Conservation (phyloP, 768 basidiomycete genomes). For the Tubosaeta sp. region DNA sequence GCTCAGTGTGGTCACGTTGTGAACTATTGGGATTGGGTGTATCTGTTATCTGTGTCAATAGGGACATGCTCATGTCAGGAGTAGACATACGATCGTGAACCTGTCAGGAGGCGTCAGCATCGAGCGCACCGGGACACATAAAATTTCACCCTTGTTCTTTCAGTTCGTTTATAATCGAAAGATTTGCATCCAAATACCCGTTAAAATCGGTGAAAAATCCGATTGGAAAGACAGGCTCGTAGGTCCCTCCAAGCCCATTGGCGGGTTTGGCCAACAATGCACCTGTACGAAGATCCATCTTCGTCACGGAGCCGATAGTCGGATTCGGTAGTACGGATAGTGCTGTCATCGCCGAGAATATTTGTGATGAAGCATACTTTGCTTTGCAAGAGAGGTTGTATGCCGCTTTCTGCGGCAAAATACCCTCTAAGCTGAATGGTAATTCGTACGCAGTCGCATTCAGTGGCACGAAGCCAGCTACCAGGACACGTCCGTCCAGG, state of each 20-base stretch:
- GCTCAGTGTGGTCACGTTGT: constrained; percentile 53
- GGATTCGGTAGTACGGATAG: constrained; percentile 50
- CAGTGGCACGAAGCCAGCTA: constrained; percentile 43
- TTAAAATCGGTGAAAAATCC: constrained; percentile 44
- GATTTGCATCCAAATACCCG: constrained; percentile 20
- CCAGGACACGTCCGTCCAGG: constrained; percentile 41
- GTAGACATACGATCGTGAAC: constrained; percentile 31
- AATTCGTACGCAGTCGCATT: constrained; percentile 49
- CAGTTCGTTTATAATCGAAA: constrained; percentile 29
- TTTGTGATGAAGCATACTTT: constrained; percentile 34
- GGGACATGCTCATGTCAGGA: not conserved
- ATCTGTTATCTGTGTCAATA: constrained; percentile 35
- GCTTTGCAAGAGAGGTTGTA: constrained; percentile 30
- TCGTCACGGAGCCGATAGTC: constrained; percentile 53
- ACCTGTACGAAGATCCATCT: constrained; percentile 46
- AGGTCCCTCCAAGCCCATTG: constrained; percentile 45
- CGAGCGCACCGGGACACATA: not conserved
- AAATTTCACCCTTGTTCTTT: constrained; percentile 28
- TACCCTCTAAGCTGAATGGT: constrained; percentile 43
- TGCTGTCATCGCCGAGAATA: constrained; percentile 40
- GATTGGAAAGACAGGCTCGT: constrained; percentile 47
- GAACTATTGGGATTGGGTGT: constrained; percentile 67
- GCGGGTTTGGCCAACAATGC: constrained; percentile 50
- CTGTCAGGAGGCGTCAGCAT: constrained; percentile 5
- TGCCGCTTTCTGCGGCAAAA: constrained; percentile 38